phyloP scores from a whole-genome alignment of 73 alveolate genomes.

The Effrenium voratum region DNA sequence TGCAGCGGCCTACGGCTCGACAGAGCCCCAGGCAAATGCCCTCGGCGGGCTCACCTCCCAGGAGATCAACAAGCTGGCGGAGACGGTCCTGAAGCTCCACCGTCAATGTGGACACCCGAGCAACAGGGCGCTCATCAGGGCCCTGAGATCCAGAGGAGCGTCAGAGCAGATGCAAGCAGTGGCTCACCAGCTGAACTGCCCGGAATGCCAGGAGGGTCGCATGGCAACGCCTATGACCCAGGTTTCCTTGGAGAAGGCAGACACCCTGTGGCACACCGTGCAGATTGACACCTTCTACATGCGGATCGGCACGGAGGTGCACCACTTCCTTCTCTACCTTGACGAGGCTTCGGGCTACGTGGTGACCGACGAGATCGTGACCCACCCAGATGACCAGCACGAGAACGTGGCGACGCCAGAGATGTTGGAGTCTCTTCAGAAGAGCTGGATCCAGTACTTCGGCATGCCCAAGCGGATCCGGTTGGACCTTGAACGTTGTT shows the following conservation, averaged over 20 bases:
- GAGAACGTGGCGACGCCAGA: neutral
- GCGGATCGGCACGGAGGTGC: neutral
- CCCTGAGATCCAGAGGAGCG: neutral
- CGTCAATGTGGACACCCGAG: constrained; percentile 42
- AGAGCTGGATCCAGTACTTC: constrained; percentile 27
- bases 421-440: neutral
- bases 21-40: neutral
- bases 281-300: neutral
- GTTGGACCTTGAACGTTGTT: constrained; percentile 21
- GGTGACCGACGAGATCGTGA: neutral
- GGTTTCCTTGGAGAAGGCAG: constrained; percentile 1
- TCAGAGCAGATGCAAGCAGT: neutral
- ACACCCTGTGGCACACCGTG: neutral
- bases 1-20: neutral
- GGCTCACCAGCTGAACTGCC: neutral
- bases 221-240: neutral
- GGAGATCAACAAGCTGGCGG: neutral
- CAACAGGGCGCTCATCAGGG: constrained; percentile 15
- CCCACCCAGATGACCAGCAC: neutral
- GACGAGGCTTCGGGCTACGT: constrained; percentile 45
- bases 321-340: constrained; percentile 20
- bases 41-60: neutral
- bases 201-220: neutral
- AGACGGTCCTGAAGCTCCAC: constrained; percentile 4
- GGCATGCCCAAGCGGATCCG: neutral